A percentile compares a stretch with the other conserved stretches of the same genome.
Conservation (phyloP, 495 filamentous ascomycete species). For the Penicillium turbatum region DNA sequence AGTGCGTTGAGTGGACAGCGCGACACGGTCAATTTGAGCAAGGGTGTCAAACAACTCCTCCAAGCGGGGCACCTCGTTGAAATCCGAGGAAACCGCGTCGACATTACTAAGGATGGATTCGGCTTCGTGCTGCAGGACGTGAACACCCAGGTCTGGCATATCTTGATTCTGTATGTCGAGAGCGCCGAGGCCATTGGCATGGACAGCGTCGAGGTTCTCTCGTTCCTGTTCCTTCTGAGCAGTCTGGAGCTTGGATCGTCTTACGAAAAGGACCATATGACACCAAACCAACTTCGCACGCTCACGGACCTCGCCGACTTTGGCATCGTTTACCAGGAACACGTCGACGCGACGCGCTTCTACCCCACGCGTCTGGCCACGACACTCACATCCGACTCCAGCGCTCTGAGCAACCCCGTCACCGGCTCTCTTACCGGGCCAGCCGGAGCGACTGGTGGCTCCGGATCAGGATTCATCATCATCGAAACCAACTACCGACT, state of each 20-base stretch:
- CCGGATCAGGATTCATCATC: slow-evolving; percentile 77
- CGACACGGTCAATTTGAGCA: slow-evolving; percentile 55
- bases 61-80: slow-evolving; percentile 77
- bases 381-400: slow-evolving; percentile 83
- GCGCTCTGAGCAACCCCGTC: slow-evolving; percentile 45
- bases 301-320: slow-evolving; percentile 82
- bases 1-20: slow-evolving; percentile 49
- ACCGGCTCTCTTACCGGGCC: slow-evolving; percentile 36
- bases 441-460: slow-evolving; percentile 33
- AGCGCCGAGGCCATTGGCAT: slow-evolving; percentile 72
- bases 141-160: slow-evolving; percentile 93
- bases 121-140: slow-evolving; percentile 91
- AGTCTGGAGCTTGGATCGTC: slow-evolving; percentile 85
- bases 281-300: slow-evolving; percentile 77
- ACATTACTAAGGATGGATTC: slow-evolving; percentile 88
- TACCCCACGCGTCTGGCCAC: slow-evolving; percentile 94
- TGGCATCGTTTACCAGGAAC: slow-evolving; percentile 77
- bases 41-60: slow-evolving; percentile 77
- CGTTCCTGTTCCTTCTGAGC: slow-evolving; percentile 94
- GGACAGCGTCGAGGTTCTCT: slow-evolving; percentile 88
- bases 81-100: slow-evolving; percentile 50
- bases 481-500: slow-evolving; percentile 98
- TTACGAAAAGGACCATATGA: slow-evolving; percentile 77
- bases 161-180: slow-evolving; percentile 89
- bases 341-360: slow-evolving; percentile 59